phyloP scores from a whole-genome alignment of 495 filamentous ascomycete genomes.

The Polyplosphaeria fusca region DNA sequence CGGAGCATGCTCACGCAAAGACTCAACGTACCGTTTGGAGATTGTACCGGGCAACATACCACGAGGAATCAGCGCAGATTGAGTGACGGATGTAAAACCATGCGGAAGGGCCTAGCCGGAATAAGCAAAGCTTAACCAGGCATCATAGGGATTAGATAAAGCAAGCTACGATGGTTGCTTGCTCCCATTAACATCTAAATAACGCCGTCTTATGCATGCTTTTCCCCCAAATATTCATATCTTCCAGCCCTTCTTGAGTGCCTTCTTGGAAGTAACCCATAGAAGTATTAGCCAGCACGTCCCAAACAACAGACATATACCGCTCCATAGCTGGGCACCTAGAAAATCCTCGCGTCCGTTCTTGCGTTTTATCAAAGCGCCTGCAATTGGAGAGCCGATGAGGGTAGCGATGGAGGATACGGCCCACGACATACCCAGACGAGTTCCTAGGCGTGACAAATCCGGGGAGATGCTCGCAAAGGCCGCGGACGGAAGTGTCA shows the following conservation, averaged over 20 bases:
- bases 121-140: too few species aligned
- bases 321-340: slow-evolving; percentile 28
- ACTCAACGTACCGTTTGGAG: too few species aligned
- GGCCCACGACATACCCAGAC: slow-evolving; percentile 32
- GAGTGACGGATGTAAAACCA: too few species aligned
- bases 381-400: slow-evolving; percentile 31
- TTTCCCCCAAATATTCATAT: too few species aligned
- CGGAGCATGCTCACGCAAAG: too few species aligned
- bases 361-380: slow-evolving; percentile 22
- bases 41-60: too few species aligned
- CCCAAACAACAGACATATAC: slow-evolving; percentile 22
- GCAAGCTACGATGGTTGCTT: too few species aligned
- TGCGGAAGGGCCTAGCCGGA: too few species aligned
- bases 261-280: slow-evolving; percentile 16
- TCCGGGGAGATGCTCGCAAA: slow-evolving; percentile 30
- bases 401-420: slow-evolving; percentile 23
- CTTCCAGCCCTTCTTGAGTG: slow-evolving; percentile 16
- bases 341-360: slow-evolving; percentile 21
- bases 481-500: slow-evolving; percentile 27
- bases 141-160: too few species aligned
- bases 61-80: too few species aligned
- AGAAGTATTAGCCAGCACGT: slow-evolving; percentile 20
- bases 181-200: too few species aligned
- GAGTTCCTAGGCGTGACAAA: slow-evolving; percentile 24
- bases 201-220: too few species aligned